A percentile compares a stretch with the other conserved stretches of the same genome.
phyloP scores from a whole-genome alignment of 257 asterid species.

The Solanum paucissectum region DNA sequence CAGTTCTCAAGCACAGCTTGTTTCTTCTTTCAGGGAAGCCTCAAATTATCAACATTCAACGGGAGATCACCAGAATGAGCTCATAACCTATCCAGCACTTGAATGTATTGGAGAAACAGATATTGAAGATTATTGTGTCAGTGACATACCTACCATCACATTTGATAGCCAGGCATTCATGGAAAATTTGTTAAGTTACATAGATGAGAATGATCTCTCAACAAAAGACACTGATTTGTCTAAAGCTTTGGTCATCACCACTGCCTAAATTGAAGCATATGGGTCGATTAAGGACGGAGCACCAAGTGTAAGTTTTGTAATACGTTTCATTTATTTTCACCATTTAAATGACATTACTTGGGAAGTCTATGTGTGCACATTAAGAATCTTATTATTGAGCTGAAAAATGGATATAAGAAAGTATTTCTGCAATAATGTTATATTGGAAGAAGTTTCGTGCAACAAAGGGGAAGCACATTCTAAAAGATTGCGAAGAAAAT shows the following conservation, averaged over 20 bases:
- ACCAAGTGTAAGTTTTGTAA: slow-evolving; percentile 22
- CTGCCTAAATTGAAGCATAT: slow-evolving; percentile 6
- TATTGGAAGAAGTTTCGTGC: neutral
- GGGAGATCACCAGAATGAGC: slow-evolving; percentile 21
- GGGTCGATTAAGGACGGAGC: slow-evolving; percentile 10
- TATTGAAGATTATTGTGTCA: slow-evolving; percentile 22
- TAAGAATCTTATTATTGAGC: neutral
- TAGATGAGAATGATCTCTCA: neutral
- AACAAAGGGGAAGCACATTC: neutral
- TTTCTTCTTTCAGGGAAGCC: neutral
- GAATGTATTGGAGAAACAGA: slow-evolving; percentile 13
- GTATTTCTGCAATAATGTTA: neutral
- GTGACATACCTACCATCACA: slow-evolving; percentile 17
- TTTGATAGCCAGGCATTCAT: slow-evolving; percentile 7
- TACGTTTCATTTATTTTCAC: neutral
- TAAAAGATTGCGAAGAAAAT: neutral
- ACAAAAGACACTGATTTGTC: neutral
- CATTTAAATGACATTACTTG: neutral
- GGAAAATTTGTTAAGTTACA: neutral
- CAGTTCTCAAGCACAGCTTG: neutral
- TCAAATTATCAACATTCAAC: neutral
- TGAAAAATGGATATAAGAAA: neutral
- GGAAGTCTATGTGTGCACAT: neutral
- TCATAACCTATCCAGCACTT: slow-evolving; percentile 30
- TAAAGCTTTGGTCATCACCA: slow-evolving; percentile 12